Evolutionary conservation across 2,329 filamentous ascomycete species (phyloP).

Genomic region (Penicillium sp.): DNA sequence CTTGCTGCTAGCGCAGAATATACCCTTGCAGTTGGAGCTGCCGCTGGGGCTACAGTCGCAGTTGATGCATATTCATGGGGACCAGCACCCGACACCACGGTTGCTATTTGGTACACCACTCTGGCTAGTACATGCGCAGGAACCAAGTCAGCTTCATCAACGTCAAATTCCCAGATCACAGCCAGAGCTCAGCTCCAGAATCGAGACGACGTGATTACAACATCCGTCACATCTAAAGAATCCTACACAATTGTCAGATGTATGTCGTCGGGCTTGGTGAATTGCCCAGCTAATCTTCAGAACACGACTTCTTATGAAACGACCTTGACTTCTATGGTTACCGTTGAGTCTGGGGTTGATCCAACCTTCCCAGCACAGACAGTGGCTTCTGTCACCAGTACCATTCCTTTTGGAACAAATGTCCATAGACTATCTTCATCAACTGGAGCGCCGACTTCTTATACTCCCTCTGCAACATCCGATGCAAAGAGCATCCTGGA

Average conservation of each 20-base stretch:
- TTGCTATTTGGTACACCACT: slow-evolving; percentile 60
- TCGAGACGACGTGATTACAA: slow-evolving; percentile 44
- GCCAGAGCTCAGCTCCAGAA: slow-evolving; percentile 14
- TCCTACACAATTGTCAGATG: slow-evolving; percentile 55
- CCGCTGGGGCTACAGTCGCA: slow-evolving; percentile 57
- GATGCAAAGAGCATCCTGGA: slow-evolving; percentile 20
- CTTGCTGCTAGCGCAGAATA: slow-evolving; percentile 56
- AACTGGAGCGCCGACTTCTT: slow-evolving; percentile 53
- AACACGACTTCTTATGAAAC: slow-evolving; percentile 37
- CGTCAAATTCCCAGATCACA: slow-evolving; percentile 21
- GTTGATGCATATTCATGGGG: slow-evolving; percentile 55
- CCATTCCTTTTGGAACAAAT: slow-evolving; percentile 50
- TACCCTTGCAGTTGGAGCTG: slow-evolving; percentile 57
- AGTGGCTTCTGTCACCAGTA: slow-evolving; percentile 30
- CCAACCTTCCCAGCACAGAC: slow-evolving; percentile 48
- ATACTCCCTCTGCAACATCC: slow-evolving; percentile 36
- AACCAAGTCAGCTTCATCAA: slow-evolving; percentile 27
- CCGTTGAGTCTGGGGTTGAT: slow-evolving; percentile 42
- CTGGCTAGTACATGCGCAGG: slow-evolving; percentile 51
- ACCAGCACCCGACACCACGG: slow-evolving; percentile 50
- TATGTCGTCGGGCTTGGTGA: slow-evolving; percentile 44
- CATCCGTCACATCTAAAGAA: slow-evolving; percentile 33
- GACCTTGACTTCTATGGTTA: slow-evolving; percentile 47
- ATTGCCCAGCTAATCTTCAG: slow-evolving; percentile 59
- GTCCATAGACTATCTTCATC: slow-evolving; percentile 43